Evolutionary conservation across 208 protist species (phyloP), one percentile per base, ranked within the genome.

Genomic region (Blastocrithidia nonstop): DNA sequence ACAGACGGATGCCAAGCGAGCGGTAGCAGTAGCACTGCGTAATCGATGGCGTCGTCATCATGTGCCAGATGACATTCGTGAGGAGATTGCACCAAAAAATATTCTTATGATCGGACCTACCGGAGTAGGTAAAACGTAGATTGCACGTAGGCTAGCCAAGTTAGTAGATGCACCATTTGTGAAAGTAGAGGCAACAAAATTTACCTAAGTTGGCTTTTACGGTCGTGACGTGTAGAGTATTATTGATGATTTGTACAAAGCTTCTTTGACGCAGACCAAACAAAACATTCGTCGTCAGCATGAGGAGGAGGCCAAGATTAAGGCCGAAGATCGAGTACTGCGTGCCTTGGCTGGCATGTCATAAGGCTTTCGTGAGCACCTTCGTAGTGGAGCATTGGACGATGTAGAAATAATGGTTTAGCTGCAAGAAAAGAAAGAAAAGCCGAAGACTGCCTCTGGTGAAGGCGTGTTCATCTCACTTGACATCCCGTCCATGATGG

Each of bases 171-270:
- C 95, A 7, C 96, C 96, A 2, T 98, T 98, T 50, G 78, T 98
- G 24, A 98, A 98, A 61, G 95, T 98, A 15, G 96, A 98, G 65
- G 95, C 96, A 3, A 98, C 96, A 9, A 98, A 98, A 75, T 98
- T 97, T 58, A 98, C 96, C 0, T 95, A 98, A 50, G 95, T 98
- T 9, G 95, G 94, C 24, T 97, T 96, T 54, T 85, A 96, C 66
- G 92, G 92, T 31, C 75, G 94, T 6, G 95, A 98, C 41, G 95
- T 98, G 19, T 94, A 98, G 62, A 92, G 81, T 45, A 98, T 98
- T 57, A 96, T 98, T 52, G 73, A 93, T 49, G 95, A 98, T 65
- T 66, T 98, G 5, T 90, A 96, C 41, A 96, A 97, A 51, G 78
- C 83, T 0, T 88, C 90, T 1, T 81, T 97, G 4, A 66, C 66